phyloP scores from a whole-genome alignment of 2,329 filamentous ascomycete species.

The Cladosporium sphaerospermum region DNA sequence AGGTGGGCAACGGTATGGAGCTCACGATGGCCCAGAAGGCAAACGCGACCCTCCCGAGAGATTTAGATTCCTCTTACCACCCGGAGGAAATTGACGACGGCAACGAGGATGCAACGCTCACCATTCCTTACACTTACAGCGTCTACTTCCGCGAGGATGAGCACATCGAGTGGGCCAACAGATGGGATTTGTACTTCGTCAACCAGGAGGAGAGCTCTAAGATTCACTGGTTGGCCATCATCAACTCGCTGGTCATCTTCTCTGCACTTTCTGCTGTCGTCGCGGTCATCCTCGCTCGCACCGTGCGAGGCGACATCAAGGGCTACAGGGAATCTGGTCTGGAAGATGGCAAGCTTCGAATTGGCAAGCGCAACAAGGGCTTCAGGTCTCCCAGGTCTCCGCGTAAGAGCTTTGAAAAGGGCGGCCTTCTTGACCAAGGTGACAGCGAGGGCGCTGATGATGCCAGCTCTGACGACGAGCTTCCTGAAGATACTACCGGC shows the following conservation, averaged over 20 bases:
- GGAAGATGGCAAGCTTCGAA: constrained; percentile 59
- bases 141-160: constrained; percentile 84
- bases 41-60: constrained; percentile 40
- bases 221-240: constrained; percentile 82
- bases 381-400: constrained; percentile 39
- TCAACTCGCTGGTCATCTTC: constrained; percentile 81
- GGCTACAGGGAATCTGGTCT: constrained; percentile 59
- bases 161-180: constrained; percentile 70
- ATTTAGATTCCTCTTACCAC: constrained; percentile 56
- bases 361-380: constrained; percentile 45
- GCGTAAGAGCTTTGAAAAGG: constrained; percentile 47
- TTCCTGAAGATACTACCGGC: constrained; percentile 71
- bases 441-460: constrained; percentile 44
- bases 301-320: constrained; percentile 72
- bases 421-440: constrained; percentile 28
- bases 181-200: constrained; percentile 86
- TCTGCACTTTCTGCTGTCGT: constrained; percentile 72
- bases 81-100: constrained; percentile 48
- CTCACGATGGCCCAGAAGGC: constrained; percentile 60
- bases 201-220: constrained; percentile 76
- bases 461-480: constrained; percentile 64
- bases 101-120: constrained; percentile 60
- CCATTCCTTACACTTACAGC: constrained; percentile 80
- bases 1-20: constrained; percentile 60
- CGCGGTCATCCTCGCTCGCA: constrained; percentile 72